These are phyloP conservation scores for Pseudevernia furfuracea DNA, from an alignment of 495 filamentous ascomycete species.

Conservation along the genomic window DNA sequence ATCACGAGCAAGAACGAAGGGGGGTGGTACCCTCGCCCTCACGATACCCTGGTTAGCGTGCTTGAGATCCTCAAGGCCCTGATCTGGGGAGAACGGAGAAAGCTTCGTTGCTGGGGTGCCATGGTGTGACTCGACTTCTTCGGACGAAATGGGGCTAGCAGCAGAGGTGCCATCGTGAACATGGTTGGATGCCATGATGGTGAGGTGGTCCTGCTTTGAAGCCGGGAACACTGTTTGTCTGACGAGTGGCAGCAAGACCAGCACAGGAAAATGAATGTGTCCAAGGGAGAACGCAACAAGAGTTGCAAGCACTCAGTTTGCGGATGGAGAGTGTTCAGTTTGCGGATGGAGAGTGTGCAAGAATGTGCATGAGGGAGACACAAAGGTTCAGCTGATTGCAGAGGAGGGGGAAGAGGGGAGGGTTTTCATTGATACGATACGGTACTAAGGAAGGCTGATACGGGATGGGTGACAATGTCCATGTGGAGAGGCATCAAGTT, in stretches of 20 bases:
- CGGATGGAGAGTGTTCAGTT: no score
- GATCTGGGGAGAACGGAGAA: slow-evolving; percentile 58
- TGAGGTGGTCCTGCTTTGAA: background rate
- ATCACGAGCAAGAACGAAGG: slow-evolving; percentile 23
- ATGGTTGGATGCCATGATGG: slow-evolving; percentile 15
- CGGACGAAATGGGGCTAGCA: slow-evolving; percentile 53
- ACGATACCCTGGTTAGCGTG: slow-evolving; percentile 7
- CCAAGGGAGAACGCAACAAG: background rate
- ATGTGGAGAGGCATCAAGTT: background rate
- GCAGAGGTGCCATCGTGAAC: slow-evolving; percentile 25
- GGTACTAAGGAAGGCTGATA: slow-evolving; percentile 8
- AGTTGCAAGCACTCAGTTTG: slow-evolving; percentile 2
- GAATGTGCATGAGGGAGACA: background rate
- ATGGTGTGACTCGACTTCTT: slow-evolving; percentile 47
- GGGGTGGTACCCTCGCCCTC: slow-evolving; percentile 23
- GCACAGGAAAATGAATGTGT: background rate
- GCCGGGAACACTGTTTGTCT: background rate
- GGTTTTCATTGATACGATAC: slow-evolving; percentile 2
- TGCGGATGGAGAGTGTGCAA: background rate
- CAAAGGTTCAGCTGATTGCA: background rate
- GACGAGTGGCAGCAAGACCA: background rate
- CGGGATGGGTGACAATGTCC: slow-evolving; percentile 1
- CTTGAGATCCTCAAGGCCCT: slow-evolving; percentile 25
- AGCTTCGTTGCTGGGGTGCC: slow-evolving; percentile 56
- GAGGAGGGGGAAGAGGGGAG: background rate